Evolutionary conservation across 2,329 filamentous ascomycete species (phyloP).

Genomic region (Colletotrichum endophyticum): DNA sequence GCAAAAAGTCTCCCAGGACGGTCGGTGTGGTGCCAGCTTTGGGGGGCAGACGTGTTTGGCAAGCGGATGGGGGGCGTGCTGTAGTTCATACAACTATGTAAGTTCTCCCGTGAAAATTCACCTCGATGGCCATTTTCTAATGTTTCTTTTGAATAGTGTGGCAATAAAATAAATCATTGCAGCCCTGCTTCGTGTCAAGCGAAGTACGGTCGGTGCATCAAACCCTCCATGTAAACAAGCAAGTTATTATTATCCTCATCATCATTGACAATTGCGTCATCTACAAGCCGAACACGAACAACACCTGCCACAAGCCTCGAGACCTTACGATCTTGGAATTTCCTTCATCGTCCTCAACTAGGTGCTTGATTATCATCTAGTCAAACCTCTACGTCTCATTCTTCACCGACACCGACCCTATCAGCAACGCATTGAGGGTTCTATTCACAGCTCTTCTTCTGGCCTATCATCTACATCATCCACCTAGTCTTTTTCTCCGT

Average conservation of each 20-base stretch:
- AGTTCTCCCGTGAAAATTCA: not conserved
- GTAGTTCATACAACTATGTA: not conserved
- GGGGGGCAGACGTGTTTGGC: not conserved
- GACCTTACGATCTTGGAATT: not conserved
- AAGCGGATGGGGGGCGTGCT: not conserved
- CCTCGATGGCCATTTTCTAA: not conserved
- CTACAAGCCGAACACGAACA: not conserved
- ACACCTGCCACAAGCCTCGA: not conserved
- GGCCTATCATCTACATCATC: not conserved
- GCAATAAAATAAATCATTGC: not conserved
- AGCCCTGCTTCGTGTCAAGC: not conserved
- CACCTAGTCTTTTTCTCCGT: too few species aligned
- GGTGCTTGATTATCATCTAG: not conserved
- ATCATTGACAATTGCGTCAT: not conserved
- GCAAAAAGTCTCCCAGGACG: not conserved
- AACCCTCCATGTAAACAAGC: not conserved
- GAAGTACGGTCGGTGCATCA: not conserved
- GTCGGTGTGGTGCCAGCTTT: not conserved
- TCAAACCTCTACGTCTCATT: not conserved
- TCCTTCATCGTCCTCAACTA: not conserved
- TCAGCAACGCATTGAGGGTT: not conserved
- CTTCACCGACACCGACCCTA: not conserved
- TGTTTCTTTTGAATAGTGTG: not conserved
- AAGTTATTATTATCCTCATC: not conserved
- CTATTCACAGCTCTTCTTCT: not conserved